Evolutionary conservation across 176 grass and related monocot genomes (phyloP).

Genomic region (Neostapfia colusana): DNA sequence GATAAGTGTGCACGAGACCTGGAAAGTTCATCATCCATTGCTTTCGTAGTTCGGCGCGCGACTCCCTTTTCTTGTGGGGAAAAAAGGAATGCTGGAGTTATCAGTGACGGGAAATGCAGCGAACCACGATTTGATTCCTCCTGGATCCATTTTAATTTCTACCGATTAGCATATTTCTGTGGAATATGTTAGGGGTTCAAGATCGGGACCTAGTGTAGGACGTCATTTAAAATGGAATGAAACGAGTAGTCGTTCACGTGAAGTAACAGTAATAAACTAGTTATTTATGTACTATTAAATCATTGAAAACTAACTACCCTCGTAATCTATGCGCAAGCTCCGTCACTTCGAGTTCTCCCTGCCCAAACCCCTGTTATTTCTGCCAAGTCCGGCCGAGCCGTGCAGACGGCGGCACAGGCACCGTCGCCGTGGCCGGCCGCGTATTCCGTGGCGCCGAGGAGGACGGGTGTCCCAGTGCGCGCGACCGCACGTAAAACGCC

Average conservation of each 20-base stretch:
- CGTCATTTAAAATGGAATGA: no score
- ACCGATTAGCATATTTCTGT: background rate
- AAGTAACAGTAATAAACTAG: no score
- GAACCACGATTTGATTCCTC: conserved; percentile 1
- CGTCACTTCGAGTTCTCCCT: no score
- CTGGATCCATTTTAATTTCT: background rate
- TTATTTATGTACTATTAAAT: no score
- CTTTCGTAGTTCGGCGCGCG: background rate
- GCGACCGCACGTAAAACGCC: background rate
- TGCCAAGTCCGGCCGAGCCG: no score
- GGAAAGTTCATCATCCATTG: background rate
- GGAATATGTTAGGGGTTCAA: background rate
- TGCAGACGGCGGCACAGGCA: background rate
- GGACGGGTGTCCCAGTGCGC: background rate
- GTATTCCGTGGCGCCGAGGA: background rate
- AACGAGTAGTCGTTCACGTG: no score
- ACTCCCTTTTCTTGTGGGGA: background rate
- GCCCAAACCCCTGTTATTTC: no score
- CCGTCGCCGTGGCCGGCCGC: no score
- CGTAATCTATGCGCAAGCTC: no score
- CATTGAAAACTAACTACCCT: no score
- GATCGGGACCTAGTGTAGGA: background rate
- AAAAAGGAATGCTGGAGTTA: background rate
- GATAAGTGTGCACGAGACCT: background rate
- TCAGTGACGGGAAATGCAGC: background rate